phyloP scores from a whole-genome alignment of 208 protist species.

The Novymonas esmeraldas region DNA sequence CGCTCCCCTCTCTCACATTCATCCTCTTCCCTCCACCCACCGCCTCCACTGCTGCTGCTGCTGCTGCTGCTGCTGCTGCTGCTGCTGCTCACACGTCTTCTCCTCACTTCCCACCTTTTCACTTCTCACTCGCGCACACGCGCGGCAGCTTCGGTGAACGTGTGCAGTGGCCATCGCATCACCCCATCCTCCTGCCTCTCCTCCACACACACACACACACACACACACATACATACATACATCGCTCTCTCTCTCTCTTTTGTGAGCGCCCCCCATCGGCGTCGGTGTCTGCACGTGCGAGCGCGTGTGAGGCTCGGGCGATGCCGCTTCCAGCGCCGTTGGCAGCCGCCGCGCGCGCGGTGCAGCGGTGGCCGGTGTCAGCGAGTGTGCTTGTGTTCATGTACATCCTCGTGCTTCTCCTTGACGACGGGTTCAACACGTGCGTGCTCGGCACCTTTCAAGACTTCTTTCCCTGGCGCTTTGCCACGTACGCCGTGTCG shows the following conservation, averaged over 20 bases:
- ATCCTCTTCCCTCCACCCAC: no score
- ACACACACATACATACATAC: neutral
- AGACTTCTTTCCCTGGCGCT: slow-evolving; percentile 7
- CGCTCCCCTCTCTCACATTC: no score
- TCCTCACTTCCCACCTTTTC: no score
- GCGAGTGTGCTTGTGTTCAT: neutral
- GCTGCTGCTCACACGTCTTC: no score
- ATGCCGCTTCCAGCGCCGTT: neutral
- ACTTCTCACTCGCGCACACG: no score
- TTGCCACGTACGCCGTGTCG: slow-evolving; percentile 22
- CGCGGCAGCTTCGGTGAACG: no score
- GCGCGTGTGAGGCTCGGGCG: neutral
- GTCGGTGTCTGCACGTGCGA: neutral
- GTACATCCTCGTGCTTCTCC: neutral
- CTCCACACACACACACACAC: neutral
- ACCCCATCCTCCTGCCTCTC: neutral
- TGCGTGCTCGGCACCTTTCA: slow-evolving; percentile 2
- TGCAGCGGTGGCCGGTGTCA: slow-evolving; percentile 9
- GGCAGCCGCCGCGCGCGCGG: neutral
- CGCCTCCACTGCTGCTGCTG: no score
- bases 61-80: no score
- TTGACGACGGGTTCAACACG: neutral
- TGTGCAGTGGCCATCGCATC: neutral
- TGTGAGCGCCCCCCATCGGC: no score
- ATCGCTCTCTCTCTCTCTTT: no score